Base-by-base conservation (phyloP, 2,329 filamentous ascomycete species). In the Lecanicillium sp. region DNA sequence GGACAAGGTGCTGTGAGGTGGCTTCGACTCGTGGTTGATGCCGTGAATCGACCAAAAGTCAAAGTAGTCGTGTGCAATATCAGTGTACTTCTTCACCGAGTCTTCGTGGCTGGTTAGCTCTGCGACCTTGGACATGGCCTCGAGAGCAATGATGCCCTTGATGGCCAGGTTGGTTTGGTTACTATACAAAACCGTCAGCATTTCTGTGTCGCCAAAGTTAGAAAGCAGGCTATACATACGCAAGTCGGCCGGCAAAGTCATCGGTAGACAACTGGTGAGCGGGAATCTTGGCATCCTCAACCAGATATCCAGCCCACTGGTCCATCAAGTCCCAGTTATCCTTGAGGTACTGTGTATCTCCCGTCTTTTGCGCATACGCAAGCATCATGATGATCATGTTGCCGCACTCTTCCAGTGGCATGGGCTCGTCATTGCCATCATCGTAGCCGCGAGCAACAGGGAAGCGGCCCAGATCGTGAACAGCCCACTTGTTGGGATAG, bases 351-450 rank as follows among this genome's bases (percentile, higher is more conserved):
- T 51, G 61, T 3, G 56, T 66, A 48, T 82, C 71, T 9, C 64
- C 58, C 0, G 71, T 62, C 5, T 65, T 61, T 52, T 83, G 77
- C 0, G 73, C 73, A 46, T 84, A 74, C 0, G 85, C 81, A 12
- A 92, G 66, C 2, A 80, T 79, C 82, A 89, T 86, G 54, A 88
- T 86, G 39, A 94, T 70, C 72, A 94, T 87, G 56, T 87, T 83
- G 15, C 83, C 84, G 46, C 82, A 87, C 56, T 88, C 84, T 55
- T 88, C 83, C 0, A 88, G 69, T 0, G 84, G 84, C 76, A 86
- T 85, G 27, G 78, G 75, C 60, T 88, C 84, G 49, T 87, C 84
- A 7, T 73, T 65, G 15, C 84, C 84, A 41, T 77, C 72, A 5
- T 79, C 68, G 52, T 88, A 81, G 5, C 84, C 84, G 3, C 77